phyloP scores from a whole-genome alignment of 352 stramenopile species.

The Phytophthora hibernalis region DNA sequence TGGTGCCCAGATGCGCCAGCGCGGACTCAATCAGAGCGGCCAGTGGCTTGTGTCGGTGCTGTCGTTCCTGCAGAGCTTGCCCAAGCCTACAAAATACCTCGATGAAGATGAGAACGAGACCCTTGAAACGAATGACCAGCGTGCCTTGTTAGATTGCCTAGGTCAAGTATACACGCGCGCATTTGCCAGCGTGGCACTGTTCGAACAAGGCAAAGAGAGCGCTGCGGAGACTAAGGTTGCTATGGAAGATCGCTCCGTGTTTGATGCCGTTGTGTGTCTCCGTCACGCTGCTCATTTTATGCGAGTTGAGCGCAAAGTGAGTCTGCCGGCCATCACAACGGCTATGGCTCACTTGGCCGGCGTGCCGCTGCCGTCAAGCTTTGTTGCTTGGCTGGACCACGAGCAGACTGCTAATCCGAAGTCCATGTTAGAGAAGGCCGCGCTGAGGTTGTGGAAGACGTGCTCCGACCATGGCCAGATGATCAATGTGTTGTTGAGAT shows the following conservation, averaged over 20 bases:
- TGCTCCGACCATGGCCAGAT: conserved; percentile 41
- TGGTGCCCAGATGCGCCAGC: conserved; percentile 49
- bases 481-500: conserved; percentile 58
- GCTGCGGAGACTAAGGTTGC: conserved; percentile 25
- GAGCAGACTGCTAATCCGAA: conserved; percentile 32
- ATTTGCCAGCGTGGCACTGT: conserved; percentile 40
- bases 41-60: conserved; percentile 61
- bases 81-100: conserved; percentile 50
- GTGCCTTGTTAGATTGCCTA: conserved; percentile 54
- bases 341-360: conserved; percentile 53
- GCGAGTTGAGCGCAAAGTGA: conserved; percentile 54
- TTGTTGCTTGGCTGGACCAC: conserved; percentile 55
- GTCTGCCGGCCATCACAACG: conserved; percentile 52
- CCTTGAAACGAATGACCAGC: conserved; percentile 37
- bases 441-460: conserved; percentile 47
- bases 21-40: conserved; percentile 22
- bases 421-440: conserved; percentile 22
- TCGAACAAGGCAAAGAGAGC: conserved; percentile 34
- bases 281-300: conserved; percentile 65
- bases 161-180: conserved; percentile 59
- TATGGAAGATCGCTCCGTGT: conserved; percentile 31
- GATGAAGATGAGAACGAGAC: conserved; percentile 53
- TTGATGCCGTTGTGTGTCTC: conserved; percentile 49
- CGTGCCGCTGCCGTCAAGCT: conserved; percentile 51
- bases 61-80: conserved; percentile 44